Conservation (phyloP, 768 basidiomycete species). For the Lactarius trivialis region DNA sequence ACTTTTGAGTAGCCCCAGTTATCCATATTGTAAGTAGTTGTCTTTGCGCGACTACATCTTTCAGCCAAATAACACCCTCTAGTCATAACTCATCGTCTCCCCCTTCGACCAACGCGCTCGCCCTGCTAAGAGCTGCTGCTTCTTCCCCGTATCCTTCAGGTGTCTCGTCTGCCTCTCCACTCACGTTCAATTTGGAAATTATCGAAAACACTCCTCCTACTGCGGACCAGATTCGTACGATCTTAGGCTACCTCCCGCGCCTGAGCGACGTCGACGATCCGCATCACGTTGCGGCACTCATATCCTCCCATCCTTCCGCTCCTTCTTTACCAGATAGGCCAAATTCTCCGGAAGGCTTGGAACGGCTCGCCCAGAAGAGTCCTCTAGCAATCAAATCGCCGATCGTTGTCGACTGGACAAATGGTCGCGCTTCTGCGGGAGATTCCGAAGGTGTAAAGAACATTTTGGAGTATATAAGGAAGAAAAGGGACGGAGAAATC, state of each 20-base stretch:
- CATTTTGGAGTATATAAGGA: slow-evolving; percentile 59
- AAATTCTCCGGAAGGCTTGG: slow-evolving; percentile 41
- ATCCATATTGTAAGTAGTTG: slow-evolving; percentile 20
- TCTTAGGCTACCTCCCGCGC: slow-evolving; percentile 52
- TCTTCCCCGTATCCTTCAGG: slow-evolving; percentile 56
- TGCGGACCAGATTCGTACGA: slow-evolving; percentile 59
- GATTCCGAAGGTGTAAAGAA: slow-evolving; percentile 61
- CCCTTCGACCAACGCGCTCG: slow-evolving; percentile 55
- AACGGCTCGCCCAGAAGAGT: slow-evolving; percentile 45
- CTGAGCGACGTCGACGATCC: slow-evolving; percentile 27
- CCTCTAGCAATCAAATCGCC: slow-evolving; percentile 69
- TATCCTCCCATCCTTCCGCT: slow-evolving; percentile 56
- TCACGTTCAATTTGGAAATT: slow-evolving; percentile 66
- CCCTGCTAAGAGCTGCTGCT: slow-evolving; percentile 51
- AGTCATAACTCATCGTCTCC: slow-evolving; percentile 66
- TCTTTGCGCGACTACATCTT: not conserved
- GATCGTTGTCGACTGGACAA: slow-evolving; percentile 71
- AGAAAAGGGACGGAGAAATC: slow-evolving; percentile 59
- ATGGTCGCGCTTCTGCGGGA: slow-evolving; percentile 58
- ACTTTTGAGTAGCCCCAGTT: slow-evolving; percentile 16
- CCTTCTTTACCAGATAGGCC: slow-evolving; percentile 33
- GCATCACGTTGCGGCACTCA: slow-evolving; percentile 34
- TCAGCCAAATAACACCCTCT: not conserved
- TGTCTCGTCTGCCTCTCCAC: slow-evolving; percentile 41
- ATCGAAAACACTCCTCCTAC: slow-evolving; percentile 60